Percentiles rank a stretch among this genome's conserved stretches.
phyloP scores from a whole-genome alignment of 2,329 filamentous ascomycete species.

The Calonectria multiphialidica region DNA sequence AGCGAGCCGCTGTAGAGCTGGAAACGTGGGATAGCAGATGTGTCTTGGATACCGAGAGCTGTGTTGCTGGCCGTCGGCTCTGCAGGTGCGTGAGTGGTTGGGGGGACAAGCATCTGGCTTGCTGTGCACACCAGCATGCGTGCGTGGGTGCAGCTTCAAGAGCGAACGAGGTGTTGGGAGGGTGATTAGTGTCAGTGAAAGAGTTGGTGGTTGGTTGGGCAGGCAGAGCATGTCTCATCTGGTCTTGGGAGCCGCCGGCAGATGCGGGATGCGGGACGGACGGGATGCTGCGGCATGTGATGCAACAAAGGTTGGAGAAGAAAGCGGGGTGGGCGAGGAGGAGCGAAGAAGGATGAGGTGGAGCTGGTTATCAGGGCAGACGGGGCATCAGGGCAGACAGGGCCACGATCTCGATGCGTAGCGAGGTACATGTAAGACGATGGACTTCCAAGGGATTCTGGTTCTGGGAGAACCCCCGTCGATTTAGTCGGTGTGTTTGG shows the following conservation, averaged over 20 bases:
- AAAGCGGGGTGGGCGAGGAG: not conserved
- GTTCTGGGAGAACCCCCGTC: constrained; percentile 8
- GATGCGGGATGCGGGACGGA: constrained; percentile 19
- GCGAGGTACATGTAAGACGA: not conserved
- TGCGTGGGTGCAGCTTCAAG: not conserved
- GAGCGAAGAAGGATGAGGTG: not conserved
- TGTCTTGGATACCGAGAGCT: not conserved
- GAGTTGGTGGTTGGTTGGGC: constrained; percentile 6
- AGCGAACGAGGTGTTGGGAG: constrained; percentile 3
- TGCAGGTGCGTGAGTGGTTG: constrained; percentile 16
- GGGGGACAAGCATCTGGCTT: constrained; percentile 4
- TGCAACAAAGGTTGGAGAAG: not conserved
- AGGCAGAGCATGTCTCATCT: constrained; percentile 1
- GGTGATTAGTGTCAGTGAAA: not conserved
- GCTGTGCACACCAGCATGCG: not conserved
- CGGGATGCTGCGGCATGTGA: not conserved
- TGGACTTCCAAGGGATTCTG: not conserved
- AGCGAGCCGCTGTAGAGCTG: not conserved
- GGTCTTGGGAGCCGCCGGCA: constrained; percentile 1
- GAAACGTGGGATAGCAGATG: constrained; percentile 18
- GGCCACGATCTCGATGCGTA: too few species aligned
- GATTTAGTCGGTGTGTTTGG: constrained; percentile 22
- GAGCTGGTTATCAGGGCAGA: too few species aligned
- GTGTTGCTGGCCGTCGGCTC: not conserved
- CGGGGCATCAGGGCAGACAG: too few species aligned